Conservation (phyloP, 495 filamentous ascomycete genomes). For the Podospora fimiseda region DNA sequence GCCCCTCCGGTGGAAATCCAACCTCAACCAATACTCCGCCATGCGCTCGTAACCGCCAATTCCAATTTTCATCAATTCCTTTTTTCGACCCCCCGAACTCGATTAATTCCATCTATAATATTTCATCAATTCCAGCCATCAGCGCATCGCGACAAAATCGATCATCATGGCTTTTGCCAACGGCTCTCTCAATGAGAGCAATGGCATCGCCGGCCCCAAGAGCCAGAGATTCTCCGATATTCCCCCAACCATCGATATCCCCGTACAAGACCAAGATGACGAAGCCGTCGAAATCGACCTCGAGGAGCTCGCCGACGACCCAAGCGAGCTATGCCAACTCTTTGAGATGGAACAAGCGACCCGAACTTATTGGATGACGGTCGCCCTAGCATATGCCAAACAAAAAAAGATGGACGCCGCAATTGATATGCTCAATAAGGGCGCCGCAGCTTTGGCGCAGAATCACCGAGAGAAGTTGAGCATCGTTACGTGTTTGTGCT, state of each 20-base stretch:
- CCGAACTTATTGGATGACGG: slow-evolving; percentile 89
- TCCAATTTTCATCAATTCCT: not conserved
- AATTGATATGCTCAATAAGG: slow-evolving; percentile 85
- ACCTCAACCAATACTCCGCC: too few species aligned
- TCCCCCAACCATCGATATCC: slow-evolving; percentile 81
- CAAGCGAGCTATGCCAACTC: slow-evolving; percentile 88
- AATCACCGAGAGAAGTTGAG: slow-evolving; percentile 79
- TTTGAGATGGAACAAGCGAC: slow-evolving; percentile 87
- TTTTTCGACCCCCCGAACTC: not conserved
- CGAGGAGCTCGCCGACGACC: slow-evolving; percentile 84
- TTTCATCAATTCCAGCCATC: not conserved
- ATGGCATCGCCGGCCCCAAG: slow-evolving; percentile 25
- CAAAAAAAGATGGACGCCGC: slow-evolving; percentile 87
- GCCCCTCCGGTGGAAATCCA: too few species aligned
- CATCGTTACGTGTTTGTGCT: slow-evolving; percentile 76
- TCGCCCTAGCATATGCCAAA: slow-evolving; percentile 95
- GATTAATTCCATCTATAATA: not conserved
- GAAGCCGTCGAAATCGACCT: slow-evolving; percentile 91
- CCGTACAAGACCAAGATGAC: slow-evolving; percentile 70
- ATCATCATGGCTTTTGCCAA: slow-evolving; percentile 24
- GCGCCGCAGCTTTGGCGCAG: slow-evolving; percentile 63
- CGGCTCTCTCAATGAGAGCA: slow-evolving; percentile 18
- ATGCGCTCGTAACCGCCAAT: not conserved
- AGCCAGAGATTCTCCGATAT: slow-evolving; percentile 77
- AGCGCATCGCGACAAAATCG: not conserved